Conservation (phyloP, 1,284 basidiomycete genomes). For the Sporisorium iseilematis-ciliati region DNA sequence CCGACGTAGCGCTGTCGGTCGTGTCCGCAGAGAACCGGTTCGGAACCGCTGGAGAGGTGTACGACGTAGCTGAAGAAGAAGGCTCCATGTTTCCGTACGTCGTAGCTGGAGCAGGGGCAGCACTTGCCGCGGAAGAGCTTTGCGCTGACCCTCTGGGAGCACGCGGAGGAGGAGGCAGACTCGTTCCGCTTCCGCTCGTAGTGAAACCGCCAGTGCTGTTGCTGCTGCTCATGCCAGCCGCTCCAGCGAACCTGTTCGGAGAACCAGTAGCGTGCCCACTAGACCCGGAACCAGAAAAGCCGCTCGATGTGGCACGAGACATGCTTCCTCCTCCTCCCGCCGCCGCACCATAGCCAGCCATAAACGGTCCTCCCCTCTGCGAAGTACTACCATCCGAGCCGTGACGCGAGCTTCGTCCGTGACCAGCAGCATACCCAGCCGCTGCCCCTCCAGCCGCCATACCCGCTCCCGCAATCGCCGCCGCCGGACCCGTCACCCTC, state of each 20-base stretch:
- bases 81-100: constrained; percentile 23
- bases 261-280: constrained; percentile 15
- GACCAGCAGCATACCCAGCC: constrained; percentile 7
- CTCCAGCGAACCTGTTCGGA: constrained; percentile 8
- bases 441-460: neutral
- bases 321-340: neutral
- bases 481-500: constrained; percentile 10
- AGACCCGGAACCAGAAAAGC: constrained; percentile 16
- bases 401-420: neutral
- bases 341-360: neutral
- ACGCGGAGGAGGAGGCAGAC: constrained; percentile 45
- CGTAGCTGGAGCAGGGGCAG: neutral
- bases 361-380: constrained; percentile 6
- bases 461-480: constrained; percentile 15
- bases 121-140: neutral
- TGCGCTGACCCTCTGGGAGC: constrained; percentile 29
- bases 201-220: constrained; percentile 50
- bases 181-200: constrained; percentile 30
- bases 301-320: constrained; percentile 20
- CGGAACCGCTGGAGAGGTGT: constrained; percentile 4
- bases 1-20: constrained; percentile 17
- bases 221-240: constrained; percentile 42
- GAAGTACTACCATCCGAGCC: neutral
- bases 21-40: constrained; percentile 27
- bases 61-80: constrained; percentile 1